Evolutionary conservation across 2,329 filamentous ascomycete genomes (phyloP), one percentile per base, ranked within the genome.

Genomic region (Colletotrichum tropicale): DNA sequence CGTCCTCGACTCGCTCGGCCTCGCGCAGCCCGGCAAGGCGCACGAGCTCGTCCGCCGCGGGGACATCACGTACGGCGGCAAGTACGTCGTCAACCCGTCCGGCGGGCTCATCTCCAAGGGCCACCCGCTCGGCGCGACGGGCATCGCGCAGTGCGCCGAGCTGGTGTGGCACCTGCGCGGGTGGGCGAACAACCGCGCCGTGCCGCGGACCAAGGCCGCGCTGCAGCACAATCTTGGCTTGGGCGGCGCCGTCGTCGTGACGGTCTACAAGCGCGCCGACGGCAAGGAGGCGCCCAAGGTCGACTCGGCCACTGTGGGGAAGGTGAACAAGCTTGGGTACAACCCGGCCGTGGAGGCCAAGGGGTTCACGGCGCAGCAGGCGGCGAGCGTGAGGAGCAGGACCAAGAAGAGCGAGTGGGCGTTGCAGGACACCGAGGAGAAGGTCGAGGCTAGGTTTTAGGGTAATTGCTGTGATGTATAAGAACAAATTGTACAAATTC

Each of bases 21-120:
- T 98, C 13, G 91, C 89, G 55, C 92, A 92, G 74, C 91, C 90
- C 16, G 96, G 96, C 18, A 96, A 95, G 84, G 97, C 96, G 0
- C 96, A 98, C 83, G 95, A 98, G 85, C 92, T 98, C 85, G 95
- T 98, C 28, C 92, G 96, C 56, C 86, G 86, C 12, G 96, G 96
- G 32, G 96, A 96, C 81, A 98, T 98, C 82, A 98, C 96, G 2
- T 98, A 98, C 84, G 96, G 96, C 70, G 92, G 94, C 62, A 90
- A 91, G 81, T 92, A 95, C 83, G 91, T 98, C 77, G 91, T 98
- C 84, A 98, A 98, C 86, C 96, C 96, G 2, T 98, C 95, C 0
- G 97, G 96, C 58, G 97, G 97, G 2, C 91, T 98, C 72, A 98
- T 98, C 81, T 97, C 94, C 77, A 98, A 98, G 88, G 97, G 96